Percentiles rank a stretch among this genome's conserved stretches.
These are phyloP conservation scores for Adansonia madagascariensis DNA, from an alignment of 441 rosid genomes.

Conservation along the genomic window DNA sequence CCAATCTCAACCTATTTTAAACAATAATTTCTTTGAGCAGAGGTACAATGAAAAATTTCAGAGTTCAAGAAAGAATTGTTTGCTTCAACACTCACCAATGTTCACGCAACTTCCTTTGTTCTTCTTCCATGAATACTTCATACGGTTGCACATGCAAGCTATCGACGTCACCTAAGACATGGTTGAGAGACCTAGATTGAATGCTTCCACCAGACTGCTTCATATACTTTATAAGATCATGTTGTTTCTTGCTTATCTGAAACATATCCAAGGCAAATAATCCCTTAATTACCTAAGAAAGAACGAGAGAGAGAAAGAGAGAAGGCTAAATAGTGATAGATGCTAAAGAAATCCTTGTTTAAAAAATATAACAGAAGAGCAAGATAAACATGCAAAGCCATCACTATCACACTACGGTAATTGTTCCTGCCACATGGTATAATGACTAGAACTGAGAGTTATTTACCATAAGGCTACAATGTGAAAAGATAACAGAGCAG, in stretches of 20 bases:
- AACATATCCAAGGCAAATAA: conserved; percentile 34
- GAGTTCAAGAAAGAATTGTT: conserved; percentile 22
- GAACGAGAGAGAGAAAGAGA: neutral
- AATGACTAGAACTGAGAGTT: neutral
- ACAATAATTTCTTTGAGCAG: conserved; percentile 25
- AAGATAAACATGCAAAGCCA: conserved; percentile 9
- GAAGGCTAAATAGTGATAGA: conserved; percentile 6
- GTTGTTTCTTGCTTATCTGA: conserved; percentile 98
- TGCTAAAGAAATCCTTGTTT: conserved; percentile 10
- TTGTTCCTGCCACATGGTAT: conserved; percentile 2
- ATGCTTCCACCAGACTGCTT: conserved; percentile 84
- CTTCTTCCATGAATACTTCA: conserved; percentile 91
- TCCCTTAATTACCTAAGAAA: conserved; percentile 26
- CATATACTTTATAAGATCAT: conserved; percentile 83
- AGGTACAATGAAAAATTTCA: conserved; percentile 25
- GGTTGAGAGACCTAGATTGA: conserved; percentile 68
- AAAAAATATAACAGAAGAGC: neutral
- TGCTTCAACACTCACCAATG: conserved; percentile 74
- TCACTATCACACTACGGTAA: conserved; percentile 3
- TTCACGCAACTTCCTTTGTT: conserved; percentile 74
- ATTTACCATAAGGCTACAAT: neutral
- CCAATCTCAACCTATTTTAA: conserved; percentile 68
- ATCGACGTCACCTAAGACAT: conserved; percentile 75
- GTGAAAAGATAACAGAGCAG: conserved; percentile 1
- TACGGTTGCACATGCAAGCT: conserved; percentile 78